Percentiles rank a stretch among this genome's conserved stretches.
These are phyloP conservation scores for Phalaenopsis equestris DNA, from an alignment of 106 monocot species.

Conservation along the genomic window DNA sequence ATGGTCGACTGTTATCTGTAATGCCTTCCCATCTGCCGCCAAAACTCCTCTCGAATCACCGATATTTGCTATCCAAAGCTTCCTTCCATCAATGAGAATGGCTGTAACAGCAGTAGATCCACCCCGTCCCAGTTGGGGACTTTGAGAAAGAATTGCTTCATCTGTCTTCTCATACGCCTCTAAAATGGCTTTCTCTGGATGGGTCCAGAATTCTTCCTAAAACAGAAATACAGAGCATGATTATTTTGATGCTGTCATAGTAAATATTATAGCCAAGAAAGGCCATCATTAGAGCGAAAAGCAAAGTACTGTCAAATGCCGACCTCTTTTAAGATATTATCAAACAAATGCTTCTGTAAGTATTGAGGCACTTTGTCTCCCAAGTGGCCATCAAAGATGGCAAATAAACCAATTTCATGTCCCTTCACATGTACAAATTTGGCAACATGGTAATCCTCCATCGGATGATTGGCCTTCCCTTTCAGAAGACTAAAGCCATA, in stretches of 20 bases:
- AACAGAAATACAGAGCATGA: not conserved
- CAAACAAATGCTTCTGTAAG: conserved; percentile 68
- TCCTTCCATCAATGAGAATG: conserved; percentile 48
- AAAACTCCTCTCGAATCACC: conserved; percentile 80
- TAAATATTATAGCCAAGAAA: not conserved
- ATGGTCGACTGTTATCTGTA: conserved; percentile 70
- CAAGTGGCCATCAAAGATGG: conserved; percentile 79
- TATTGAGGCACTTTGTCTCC: conserved; percentile 70
- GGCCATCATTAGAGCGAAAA: not conserved
- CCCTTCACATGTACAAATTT: conserved; percentile 39
- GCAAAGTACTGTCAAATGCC: not conserved
- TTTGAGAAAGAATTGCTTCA: conserved; percentile 45
- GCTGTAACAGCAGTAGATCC: conserved; percentile 84
- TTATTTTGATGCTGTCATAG: not conserved
- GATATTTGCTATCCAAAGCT: conserved; percentile 67
- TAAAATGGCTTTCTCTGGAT: conserved; percentile 39
- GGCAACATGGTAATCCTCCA: conserved; percentile 84
- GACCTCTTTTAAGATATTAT: conserved; percentile 74
- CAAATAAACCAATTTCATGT: conserved; percentile 69
- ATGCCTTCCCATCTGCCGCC: conserved; percentile 25
- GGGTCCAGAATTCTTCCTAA: conserved; percentile 63
- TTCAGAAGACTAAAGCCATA: conserved; percentile 73
- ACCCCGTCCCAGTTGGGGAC: conserved; percentile 42
- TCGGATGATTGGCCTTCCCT: conserved; percentile 75
- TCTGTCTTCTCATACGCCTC: conserved; percentile 67